Evolutionary conservation across 306 rosid species (phyloP).

Genomic region (Prinsepia uniflora): DNA sequence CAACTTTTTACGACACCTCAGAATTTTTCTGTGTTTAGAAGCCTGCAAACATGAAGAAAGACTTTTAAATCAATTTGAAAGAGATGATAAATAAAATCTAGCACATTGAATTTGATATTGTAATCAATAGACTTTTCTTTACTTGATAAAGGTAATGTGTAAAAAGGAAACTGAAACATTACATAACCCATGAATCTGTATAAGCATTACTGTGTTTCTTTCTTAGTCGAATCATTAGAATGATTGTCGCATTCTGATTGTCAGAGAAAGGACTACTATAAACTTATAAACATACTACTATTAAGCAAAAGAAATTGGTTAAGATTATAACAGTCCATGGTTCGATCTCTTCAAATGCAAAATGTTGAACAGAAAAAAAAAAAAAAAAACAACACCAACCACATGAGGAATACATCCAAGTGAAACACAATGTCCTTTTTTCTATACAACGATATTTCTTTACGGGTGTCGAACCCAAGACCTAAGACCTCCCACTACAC

Average conservation of each 20-base stretch:
- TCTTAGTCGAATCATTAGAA: background rate
- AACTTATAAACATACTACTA: no score
- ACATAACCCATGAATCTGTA: background rate
- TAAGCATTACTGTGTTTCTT: background rate
- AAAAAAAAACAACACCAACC: no score
- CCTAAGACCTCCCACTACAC: no score
- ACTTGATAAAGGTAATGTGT: background rate
- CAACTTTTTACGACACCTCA: slow-evolving; percentile 43
- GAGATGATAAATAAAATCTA: slow-evolving; percentile 15
- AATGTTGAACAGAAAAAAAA: no score
- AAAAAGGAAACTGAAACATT: background rate
- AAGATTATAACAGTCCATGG: no score
- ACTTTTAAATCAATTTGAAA: background rate
- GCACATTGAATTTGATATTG: background rate
- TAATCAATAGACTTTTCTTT: background rate
- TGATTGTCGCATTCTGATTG: background rate
- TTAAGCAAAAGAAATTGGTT: no score
- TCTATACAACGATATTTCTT: no score
- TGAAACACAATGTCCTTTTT: no score
- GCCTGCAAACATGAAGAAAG: slow-evolving; percentile 39
- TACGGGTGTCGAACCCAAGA: no score
- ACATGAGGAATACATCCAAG: no score
- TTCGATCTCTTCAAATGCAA: no score
- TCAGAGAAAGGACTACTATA: no score
- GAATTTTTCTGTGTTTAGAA: slow-evolving; percentile 37